Conservation (phyloP, 192 early-diverging fungal species). For the Coemansia sp. region DNA sequence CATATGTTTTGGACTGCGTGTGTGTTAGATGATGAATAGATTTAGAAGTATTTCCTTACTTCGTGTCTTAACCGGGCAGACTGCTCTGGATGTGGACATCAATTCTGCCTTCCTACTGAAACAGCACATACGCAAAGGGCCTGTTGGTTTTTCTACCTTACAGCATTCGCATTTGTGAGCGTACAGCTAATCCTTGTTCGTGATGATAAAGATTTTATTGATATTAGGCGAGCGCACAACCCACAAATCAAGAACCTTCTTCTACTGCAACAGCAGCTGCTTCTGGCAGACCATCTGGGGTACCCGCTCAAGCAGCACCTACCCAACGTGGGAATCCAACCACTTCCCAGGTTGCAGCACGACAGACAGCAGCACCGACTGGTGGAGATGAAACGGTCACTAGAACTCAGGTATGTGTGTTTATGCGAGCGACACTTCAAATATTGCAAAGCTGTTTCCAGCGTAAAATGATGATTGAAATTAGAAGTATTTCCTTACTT, state of each 20-base stretch:
- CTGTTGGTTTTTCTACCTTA: background rate
- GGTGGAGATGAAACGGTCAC: background rate
- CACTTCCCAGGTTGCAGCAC: background rate
- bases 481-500: constrained; percentile 32
- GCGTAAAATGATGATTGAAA: constrained; percentile 19
- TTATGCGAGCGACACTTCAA: background rate
- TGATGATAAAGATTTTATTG: background rate
- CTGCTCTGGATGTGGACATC: constrained; percentile 40
- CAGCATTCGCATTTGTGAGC: background rate
- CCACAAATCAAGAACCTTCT: background rate
- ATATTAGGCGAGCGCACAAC: background rate
- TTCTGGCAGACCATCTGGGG: background rate
- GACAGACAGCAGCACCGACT: background rate
- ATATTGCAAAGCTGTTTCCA: background rate
- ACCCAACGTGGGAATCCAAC: background rate
- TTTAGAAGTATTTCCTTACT: constrained; percentile 36
- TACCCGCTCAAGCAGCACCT: background rate
- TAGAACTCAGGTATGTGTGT: background rate
- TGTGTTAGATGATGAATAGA: constrained; percentile 27
- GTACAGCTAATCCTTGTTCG: background rate
- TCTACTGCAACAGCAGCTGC: background rate
- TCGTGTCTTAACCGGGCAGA: constrained; percentile 27
- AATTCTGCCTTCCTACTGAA: constrained; percentile 48
- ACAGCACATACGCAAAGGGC: background rate
- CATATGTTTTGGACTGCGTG: constrained; percentile 5